phyloP scores from a whole-genome alignment of 257 asterid species.

The Lantana camara region DNA sequence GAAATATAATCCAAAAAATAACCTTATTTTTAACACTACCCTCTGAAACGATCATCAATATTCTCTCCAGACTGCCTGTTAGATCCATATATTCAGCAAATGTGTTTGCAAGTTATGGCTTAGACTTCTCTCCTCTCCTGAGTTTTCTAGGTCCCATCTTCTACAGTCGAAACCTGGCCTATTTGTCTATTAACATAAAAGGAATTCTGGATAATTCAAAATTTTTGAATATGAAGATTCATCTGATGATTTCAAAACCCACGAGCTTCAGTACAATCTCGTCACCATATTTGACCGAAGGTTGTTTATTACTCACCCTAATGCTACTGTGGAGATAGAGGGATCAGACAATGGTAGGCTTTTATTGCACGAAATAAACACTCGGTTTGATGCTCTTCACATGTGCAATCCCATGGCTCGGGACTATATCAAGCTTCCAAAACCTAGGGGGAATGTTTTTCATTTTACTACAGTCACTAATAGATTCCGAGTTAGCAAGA shows the following conservation, averaged over 20 bases:
- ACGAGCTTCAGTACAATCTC: no score
- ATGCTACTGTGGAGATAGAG: neutral
- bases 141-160: constrained; percentile 29
- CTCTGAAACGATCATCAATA: no score
- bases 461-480: constrained; percentile 20
- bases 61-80: neutral
- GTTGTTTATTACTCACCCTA: neutral
- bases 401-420: constrained; percentile 47
- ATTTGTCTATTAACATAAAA: neutral
- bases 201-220: neutral
- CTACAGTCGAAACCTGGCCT: constrained; percentile 28
- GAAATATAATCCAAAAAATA: no score
- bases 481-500: constrained; percentile 46
- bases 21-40: no score
- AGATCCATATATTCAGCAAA: constrained; percentile 22
- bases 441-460: constrained; percentile 1
- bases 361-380: neutral
- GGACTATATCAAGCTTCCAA: constrained; percentile 32
- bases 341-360: constrained; percentile 28
- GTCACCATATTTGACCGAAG: constrained; percentile 9
- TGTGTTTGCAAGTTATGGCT: constrained; percentile 40
- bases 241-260: constrained; percentile 12
- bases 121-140: constrained; percentile 11
- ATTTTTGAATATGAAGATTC: constrained; percentile 26
- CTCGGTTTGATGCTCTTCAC: neutral